Base-by-base conservation (phyloP, 306 rosid species). In the Cicer pinnatifidum region DNA sequence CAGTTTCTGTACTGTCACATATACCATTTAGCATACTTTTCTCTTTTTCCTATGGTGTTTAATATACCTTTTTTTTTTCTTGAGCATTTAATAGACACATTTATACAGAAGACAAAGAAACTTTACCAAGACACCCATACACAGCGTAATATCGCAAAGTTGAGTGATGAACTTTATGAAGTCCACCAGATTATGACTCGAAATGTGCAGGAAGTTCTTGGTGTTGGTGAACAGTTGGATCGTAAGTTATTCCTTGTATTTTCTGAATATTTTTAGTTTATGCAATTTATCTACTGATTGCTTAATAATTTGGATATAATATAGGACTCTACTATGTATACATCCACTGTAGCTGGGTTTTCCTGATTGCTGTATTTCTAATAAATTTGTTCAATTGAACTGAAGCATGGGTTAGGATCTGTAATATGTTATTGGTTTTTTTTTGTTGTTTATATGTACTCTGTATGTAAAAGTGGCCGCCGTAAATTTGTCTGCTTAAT, bases 121-220 rank as follows among this genome's bases (percentile, higher is more conserved):
- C 81, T 95, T 77, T 95, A 95, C 91, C 97, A 91, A 88, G 99
- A 95, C 82, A 91, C 97, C 62, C 96, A 82, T 65, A 91, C 97
- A 67, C 99, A 91, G 82, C 91, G 99, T 67, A 95, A 95, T 85
- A 90, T 95, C 86, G 85, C 97, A 19, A 95, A 95, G 84, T 85
- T 95, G 89, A 95, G 91, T 68, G 99, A 95, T 82, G 99, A 95
- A 79, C 97, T 95, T 40, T 95, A 91, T 73, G 99, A 95, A 86
- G 99, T 95, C 83, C 97, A 95, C 82, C 99, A 91, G 84, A 90
- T 95, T 74, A 91, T 95, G 97, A 95, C 99, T 54, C 97, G 99
- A 16, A 95, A 95, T 86, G 99, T 95, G 84, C 99, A 91, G 86
- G 99, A 95, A 80, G 97, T 95, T 84, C 96, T 95, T 77, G 99